phyloP scores from a whole-genome alignment of 768 basidiomycete genomes.

The Trametes punicea region DNA sequence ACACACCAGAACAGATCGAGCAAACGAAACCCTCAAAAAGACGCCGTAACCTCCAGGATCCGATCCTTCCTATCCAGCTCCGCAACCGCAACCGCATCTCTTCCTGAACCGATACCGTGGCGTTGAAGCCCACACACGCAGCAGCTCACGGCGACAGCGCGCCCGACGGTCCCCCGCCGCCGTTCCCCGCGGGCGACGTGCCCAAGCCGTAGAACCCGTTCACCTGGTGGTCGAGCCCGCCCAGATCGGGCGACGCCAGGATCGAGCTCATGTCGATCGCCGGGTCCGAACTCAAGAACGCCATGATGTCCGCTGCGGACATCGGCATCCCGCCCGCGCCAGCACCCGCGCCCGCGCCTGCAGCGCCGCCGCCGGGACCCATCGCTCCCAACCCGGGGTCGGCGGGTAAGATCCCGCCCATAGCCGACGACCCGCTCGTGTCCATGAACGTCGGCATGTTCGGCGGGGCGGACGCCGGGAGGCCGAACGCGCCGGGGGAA shows the following conservation, averaged over 20 bases:
- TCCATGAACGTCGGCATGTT: conserved; percentile 37
- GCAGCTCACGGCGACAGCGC: conserved; percentile 11
- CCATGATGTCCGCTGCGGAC: conserved; percentile 58
- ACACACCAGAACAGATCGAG: not conserved
- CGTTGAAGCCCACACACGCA: too few species aligned
- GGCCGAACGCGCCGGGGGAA: conserved; percentile 1
- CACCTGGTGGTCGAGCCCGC: not conserved
- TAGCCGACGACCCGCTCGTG: conserved; percentile 14
- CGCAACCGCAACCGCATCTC: not conserved
- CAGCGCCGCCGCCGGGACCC: too few species aligned
- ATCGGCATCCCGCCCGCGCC: conserved; percentile 40
- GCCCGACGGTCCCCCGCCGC: not conserved
- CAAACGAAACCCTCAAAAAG: not conserved
- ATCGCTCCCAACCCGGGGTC: too few species aligned
- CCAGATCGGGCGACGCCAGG: conserved; percentile 16
- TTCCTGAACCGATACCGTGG: too few species aligned
- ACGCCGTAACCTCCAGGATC: not conserved
- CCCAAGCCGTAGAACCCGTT: conserved; percentile 16
- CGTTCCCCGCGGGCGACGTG: conserved; percentile 6
- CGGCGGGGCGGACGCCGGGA: conserved; percentile 19
- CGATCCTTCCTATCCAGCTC: not conserved
- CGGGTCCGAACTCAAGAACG: conserved; percentile 45
- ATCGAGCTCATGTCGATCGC: conserved; percentile 17
- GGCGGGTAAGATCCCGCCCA: conserved; percentile 47
- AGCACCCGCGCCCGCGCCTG: not conserved